These are phyloP conservation scores for Malassezia pachydermatis DNA, from an alignment of 1,284 basidiomycete genomes.

Conservation along the genomic window DNA sequence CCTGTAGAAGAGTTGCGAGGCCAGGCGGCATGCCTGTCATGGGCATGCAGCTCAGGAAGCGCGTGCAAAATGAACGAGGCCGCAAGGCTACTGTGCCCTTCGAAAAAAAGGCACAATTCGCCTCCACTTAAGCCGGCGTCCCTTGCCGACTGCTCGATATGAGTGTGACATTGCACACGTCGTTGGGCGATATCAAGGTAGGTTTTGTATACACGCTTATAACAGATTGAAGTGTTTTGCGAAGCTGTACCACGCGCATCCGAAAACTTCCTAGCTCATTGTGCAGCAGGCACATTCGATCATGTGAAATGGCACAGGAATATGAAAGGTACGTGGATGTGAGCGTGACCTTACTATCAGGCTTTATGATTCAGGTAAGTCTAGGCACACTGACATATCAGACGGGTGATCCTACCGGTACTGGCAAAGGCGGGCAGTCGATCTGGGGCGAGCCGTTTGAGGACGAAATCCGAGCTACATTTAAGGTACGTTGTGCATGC, in stretches of 20 bases:
- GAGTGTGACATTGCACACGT: conserved; percentile 92
- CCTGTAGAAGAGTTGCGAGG: too few relatives aligned
- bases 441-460: conserved; percentile 92
- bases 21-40: not conserved
- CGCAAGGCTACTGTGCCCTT: too few relatives aligned
- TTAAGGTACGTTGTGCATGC: conserved; percentile 12
- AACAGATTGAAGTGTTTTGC: conserved; percentile 87
- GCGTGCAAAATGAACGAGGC: too few relatives aligned
- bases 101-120: too few relatives aligned
- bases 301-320: conserved; percentile 70
- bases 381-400: conserved; percentile 64
- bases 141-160: conserved; percentile 39
- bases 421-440: conserved; percentile 81
- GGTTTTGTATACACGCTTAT: conserved; percentile 13
- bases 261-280: conserved; percentile 93
- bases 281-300: conserved; percentile 79
- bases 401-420: conserved; percentile 92
- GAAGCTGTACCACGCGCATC: conserved; percentile 86
- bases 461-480: conserved; percentile 65
- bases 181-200: conserved; percentile 88
- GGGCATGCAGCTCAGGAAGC: too few relatives aligned
- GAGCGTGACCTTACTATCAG: conserved; percentile 49
- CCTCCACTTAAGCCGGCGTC: not conserved
- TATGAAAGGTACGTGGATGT: conserved; percentile 21
- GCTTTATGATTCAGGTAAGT: conserved; percentile 90